phyloP scores from a whole-genome alignment of 2,329 filamentous ascomycete species.

The Fusarium proliferatum region DNA sequence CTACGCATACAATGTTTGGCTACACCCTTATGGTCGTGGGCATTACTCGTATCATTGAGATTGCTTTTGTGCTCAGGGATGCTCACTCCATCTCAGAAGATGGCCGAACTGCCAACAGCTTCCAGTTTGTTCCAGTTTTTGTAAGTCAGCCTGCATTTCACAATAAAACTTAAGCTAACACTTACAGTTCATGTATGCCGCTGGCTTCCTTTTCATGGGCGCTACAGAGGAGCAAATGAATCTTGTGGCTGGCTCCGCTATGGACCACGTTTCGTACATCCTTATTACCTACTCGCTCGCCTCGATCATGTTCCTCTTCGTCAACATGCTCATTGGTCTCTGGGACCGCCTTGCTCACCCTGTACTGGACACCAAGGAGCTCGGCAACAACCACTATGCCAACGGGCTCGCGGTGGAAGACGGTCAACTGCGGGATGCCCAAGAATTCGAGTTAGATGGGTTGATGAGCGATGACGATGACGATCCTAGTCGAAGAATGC shows the following conservation, averaged over 20 bases:
- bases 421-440: slow-evolving; percentile 77
- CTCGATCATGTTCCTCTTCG: slow-evolving; percentile 90
- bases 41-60: slow-evolving; percentile 85
- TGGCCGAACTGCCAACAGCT: slow-evolving; percentile 74
- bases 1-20: slow-evolving; percentile 89
- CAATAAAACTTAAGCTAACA: slow-evolving; percentile 16
- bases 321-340: slow-evolving; percentile 84
- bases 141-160: slow-evolving; percentile 58
- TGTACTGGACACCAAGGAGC: slow-evolving; percentile 49
- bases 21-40: slow-evolving; percentile 96
- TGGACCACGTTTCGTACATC: slow-evolving; percentile 92
- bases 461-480: slow-evolving; percentile 91
- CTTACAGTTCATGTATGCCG: slow-evolving; percentile 82
- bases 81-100: slow-evolving; percentile 71
- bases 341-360: slow-evolving; percentile 74
- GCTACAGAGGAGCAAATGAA: slow-evolving; percentile 97
- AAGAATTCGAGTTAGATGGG: slow-evolving; percentile 94
- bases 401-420: slow-evolving; percentile 58
- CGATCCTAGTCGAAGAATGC: slow-evolving; percentile 58
- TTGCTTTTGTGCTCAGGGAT: slow-evolving; percentile 87
- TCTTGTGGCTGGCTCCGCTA: slow-evolving; percentile 75
- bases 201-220: slow-evolving; percentile 97
- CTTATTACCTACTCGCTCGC: slow-evolving; percentile 91
- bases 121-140: slow-evolving; percentile 65
- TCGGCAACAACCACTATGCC: slow-evolving; percentile 50